phyloP scores from a whole-genome alignment of 2,329 filamentous ascomycete genomes.

The Hirsutella rhossiliensis region DNA sequence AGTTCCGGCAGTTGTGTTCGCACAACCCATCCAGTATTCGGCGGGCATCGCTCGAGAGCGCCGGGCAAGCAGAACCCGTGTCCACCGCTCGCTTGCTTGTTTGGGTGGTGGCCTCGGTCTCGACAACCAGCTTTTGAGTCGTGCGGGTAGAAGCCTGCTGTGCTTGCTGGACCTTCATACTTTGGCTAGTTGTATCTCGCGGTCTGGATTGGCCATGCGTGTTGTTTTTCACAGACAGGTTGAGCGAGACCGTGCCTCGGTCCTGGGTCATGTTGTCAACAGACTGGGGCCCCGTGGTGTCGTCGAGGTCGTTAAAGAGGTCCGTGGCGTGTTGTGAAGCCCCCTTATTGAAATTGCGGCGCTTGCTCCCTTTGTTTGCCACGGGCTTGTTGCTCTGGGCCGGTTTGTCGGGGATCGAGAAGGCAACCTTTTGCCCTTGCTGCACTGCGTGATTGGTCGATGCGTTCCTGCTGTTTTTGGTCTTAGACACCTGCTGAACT shows the following conservation, averaged over 20 bases:
- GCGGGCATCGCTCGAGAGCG: constrained; percentile 38
- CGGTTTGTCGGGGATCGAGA: constrained; percentile 26
- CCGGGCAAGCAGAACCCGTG: constrained; percentile 24
- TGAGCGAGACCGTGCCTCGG: constrained; percentile 17
- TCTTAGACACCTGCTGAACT: constrained; percentile 13
- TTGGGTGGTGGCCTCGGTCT: constrained; percentile 11
- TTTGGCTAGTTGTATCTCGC: constrained; percentile 10
- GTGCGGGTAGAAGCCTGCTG: not conserved
- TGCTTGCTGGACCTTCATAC: constrained; percentile 12
- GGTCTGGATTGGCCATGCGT: not conserved
- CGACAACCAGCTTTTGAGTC: constrained; percentile 9
- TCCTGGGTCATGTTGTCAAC: constrained; percentile 22
- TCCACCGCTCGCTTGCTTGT: constrained; percentile 11
- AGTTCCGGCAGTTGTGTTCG: constrained; percentile 43
- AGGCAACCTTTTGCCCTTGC: constrained; percentile 26
- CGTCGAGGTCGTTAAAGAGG: constrained; percentile 18
- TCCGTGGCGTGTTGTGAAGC: constrained; percentile 5
- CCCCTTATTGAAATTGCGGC: constrained; percentile 10
- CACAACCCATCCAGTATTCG: constrained; percentile 41
- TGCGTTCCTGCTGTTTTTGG: constrained; percentile 11
- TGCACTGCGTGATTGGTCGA: constrained; percentile 9
- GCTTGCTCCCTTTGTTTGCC: constrained; percentile 31
- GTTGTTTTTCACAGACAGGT: constrained; percentile 13
- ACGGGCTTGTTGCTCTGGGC: constrained; percentile 15
- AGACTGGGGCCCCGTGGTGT: constrained; percentile 21